Base-by-base conservation (phyloP, 495 filamentous ascomycete species). In the Neurospora sp. region DNA sequence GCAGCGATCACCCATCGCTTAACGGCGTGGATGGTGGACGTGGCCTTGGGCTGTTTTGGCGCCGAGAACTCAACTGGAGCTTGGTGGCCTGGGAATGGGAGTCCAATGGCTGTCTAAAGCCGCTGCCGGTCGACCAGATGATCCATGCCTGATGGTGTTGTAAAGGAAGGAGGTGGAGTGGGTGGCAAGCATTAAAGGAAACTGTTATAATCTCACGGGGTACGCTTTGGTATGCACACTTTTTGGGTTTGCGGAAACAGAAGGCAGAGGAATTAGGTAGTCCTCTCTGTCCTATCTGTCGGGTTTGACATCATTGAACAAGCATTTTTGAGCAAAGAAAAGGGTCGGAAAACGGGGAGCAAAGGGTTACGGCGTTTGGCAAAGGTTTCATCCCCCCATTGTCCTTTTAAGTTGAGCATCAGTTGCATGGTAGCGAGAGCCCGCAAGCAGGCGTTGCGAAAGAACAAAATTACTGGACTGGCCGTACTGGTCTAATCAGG, bases 31-130 rank as follows among this genome's bases (percentile, higher is more conserved):
- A 84, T 70, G 81, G 81, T 70, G 84, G 85, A 1, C 85, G 87
- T 35, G 88, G 90, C 3, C 93, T 97, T 75, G 96, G 96, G 3
- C 83, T 99, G 16, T 96, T 94, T 81, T 98, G 94, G 93, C 88
- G 94, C 37, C 90, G 91, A 70, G 94, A 98, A 82, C 83, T 98
- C 73, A 99, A 99, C 81, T 98, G 96, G 96, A 92, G 92, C 72
- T 86, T 94, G 73, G 80, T 97, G 70, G 91, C 90, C 18, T 99
- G 94, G 88, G 90, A 96, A 77, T 97, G 90, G 85, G 84, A 85
- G 74, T 81, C 84, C 16, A 61, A 76, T 73, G 82, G 83, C 53
- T 74, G 72, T 14, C 40, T 81, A 10, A 77, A 78, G 66, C 74
- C 73, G n/a, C 74, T 85, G 35, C 53, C 70, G 5, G 75, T 85